Conservation (phyloP, 2,329 filamentous ascomycete species). For the Keithomyces neogunnii region DNA sequence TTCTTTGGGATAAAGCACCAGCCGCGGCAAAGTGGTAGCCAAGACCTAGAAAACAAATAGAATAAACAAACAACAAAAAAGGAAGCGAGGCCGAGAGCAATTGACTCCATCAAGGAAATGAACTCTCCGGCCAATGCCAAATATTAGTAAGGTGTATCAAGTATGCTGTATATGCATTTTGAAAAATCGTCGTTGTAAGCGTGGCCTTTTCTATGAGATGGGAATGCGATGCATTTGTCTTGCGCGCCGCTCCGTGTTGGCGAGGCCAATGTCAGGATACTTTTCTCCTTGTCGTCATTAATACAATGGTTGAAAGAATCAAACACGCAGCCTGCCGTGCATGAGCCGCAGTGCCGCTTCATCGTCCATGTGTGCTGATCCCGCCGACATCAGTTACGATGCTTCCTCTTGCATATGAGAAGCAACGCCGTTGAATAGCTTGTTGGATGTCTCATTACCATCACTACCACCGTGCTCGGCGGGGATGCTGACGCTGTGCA, state of each 20-base stretch:
- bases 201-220: slow-evolving; percentile 4
- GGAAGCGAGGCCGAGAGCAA: not conserved
- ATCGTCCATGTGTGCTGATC: not conserved
- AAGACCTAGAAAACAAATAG: not conserved
- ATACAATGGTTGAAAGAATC: not conserved
- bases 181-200: not conserved
- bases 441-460: slow-evolving; percentile 14
- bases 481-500: slow-evolving; percentile 40
- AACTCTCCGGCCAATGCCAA: not conserved
- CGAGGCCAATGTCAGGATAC: not conserved
- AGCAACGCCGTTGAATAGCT: slow-evolving; percentile 8
- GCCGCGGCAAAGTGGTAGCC: not conserved
- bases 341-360: not conserved
- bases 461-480: slow-evolving; percentile 20
- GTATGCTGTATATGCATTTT: slow-evolving; percentile 5
- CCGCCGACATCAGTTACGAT: slow-evolving; percentile 12
- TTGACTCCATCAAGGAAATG: slow-evolving; percentile 3
- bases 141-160: slow-evolving; percentile 7
- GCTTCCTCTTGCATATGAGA: slow-evolving; percentile 22
- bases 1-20: not conserved
- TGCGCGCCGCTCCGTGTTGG: not conserved
- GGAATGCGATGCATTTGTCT: not conserved
- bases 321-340: not conserved
- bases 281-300: not conserved
- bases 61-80: too few species aligned